Base-by-base conservation (phyloP, 2,329 filamentous ascomycete genomes). In the Chaetomium sp. region DNA sequence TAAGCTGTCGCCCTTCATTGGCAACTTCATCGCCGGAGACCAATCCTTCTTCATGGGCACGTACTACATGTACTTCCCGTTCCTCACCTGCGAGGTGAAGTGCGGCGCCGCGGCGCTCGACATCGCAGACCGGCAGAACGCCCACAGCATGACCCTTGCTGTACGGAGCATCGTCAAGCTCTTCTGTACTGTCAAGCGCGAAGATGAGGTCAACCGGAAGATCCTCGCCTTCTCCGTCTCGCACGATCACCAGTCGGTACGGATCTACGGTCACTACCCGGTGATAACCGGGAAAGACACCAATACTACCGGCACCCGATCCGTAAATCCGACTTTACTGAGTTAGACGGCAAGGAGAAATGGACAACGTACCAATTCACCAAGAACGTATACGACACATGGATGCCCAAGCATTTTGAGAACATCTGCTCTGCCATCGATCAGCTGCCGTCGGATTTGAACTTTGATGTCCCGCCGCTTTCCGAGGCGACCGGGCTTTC, bases 1-100 rank as follows among this genome's bases (percentile, higher is more conserved):
- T 10, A 77, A 72, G 65, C 61, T 79, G 7, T 55, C 63, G 5
- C 70, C 70, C 6, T 72, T 72, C 46, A 61, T 74, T 50, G 67
- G 69, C 52, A 61, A 73, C 40, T 65, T 66, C 38, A 40, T 49
- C 9, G 47, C 35, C 9, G 36, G 47, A 11, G 36, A 40, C 49
- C 36, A 40, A 27, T 49, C 36, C 9, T 40, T 49, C 35, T 49
- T 40, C 32, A 51, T 75, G 67, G 71, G 62, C 8, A 79, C 73
- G 9, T 74, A 70, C 54, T 66, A 71, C 4, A 77, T 79, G 68
- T 76, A 73, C 66, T 78, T 80, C 60, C 75, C 75, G 3, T 80
- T 79, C 60, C 65, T 80, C 0, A 71, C 72, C 0, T 76, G 71
- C 62, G 74, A 80, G 62, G 74, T 78, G 1, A 77, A 78, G 62